Evolutionary conservation across 176 grass and related monocot genomes (phyloP).

Genomic region (Secale cereale): DNA sequence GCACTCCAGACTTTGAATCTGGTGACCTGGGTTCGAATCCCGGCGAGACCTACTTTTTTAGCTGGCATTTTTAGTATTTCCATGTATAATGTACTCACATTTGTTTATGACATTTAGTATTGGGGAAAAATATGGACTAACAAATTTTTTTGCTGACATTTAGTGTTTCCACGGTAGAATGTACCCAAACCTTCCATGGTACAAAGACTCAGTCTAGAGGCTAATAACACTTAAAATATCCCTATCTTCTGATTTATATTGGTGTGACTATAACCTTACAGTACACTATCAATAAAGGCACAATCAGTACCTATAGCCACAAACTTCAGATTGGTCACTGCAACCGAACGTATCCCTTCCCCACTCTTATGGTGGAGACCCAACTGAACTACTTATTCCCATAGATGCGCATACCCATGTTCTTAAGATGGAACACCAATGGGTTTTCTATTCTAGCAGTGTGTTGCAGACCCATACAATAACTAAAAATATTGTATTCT

Average conservation of each 20-base stretch:
- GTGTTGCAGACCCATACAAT: not conserved
- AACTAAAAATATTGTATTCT: constrained; percentile 13
- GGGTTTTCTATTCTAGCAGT: not conserved
- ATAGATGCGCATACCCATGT: not conserved
- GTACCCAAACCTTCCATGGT: not conserved
- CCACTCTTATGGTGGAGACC: not conserved
- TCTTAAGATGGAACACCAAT: constrained; percentile 11
- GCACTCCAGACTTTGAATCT: constrained; percentile 99
- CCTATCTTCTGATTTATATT: not conserved
- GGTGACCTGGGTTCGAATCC: constrained; percentile 99
- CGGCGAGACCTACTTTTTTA: constrained; percentile 24
- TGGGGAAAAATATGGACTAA: not conserved
- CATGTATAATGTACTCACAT: not conserved
- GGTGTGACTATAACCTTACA: constrained; percentile 5
- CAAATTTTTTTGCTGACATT: not conserved
- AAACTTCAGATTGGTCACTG: not conserved
- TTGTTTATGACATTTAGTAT: not conserved
- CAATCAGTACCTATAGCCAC: not conserved
- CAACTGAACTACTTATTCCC: not conserved
- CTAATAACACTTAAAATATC: constrained; percentile 14
- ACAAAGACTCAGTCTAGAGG: not conserved
- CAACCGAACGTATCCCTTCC: not conserved
- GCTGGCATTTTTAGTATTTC: not conserved
- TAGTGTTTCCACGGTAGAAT: not conserved
- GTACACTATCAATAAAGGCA: constrained; percentile 14